Evolutionary conservation across 1,139 yeast species (phyloP), one percentile per base, ranked within the genome.

Genomic region (Hemisphaericaspora xylofermentans): DNA sequence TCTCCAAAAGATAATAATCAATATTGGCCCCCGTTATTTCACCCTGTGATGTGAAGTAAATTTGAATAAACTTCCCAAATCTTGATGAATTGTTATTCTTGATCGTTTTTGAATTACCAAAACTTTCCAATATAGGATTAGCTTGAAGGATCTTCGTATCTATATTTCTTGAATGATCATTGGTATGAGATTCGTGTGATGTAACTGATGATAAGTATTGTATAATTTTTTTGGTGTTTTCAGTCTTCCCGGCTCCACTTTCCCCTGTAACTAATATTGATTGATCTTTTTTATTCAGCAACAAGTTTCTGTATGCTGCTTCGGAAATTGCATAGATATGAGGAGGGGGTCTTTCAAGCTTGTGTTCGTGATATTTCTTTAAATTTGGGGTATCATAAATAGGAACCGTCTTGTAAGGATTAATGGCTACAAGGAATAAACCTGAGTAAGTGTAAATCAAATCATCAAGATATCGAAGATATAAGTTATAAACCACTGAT

Each of bases 221-320:
- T 49, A 94, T 86, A 45, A 93, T 91, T 56, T 87, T 88, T 61
- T 93, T 93, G n/a, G 98, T 93, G 53, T 88, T 93, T 64, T 93
- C 98, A 0, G 98, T 93, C 61, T 93, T 93, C 43, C 98, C 98
- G 0, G 98, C 98, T 47, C 98, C 99, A 22, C 96, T 86, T 60
- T 94, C 99, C 47, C 99, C 99, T 1, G 98, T 94, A 10, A 94
- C 98, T 41, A 94, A 70, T 40, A 94, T 88, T 13, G 95, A 83
- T 64, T 94, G 98, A 61, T 91, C 86, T 54, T 82, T 83, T 39
- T 70, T 75, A 52, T 85, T 83, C 24, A 76, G 73, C 16, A 88
- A 68, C 62, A 93, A 71, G 54, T 84, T 87, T 45, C 88, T 76
- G 53, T 82, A 88, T 1, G 98, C 95, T 34, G 82, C 80, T 57